Conservation (phyloP, 495 filamentous ascomycete genomes). For the Astrothelium subdiscretum region DNA sequence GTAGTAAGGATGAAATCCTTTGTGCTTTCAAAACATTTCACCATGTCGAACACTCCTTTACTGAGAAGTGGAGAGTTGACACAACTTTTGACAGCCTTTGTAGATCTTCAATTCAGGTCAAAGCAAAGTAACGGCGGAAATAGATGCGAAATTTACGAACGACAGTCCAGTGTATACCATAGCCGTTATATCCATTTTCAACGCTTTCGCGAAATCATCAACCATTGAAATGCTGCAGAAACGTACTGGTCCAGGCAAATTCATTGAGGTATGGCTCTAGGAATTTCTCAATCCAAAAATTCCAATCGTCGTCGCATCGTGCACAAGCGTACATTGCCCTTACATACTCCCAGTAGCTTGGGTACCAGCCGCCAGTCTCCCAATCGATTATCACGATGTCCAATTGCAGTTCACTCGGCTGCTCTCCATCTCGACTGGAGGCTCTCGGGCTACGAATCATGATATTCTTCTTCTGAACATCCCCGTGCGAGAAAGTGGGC, state of each 20-base stretch:
- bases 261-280: constrained; percentile 18
- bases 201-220: no score
- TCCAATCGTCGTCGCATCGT: constrained; percentile 31
- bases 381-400: constrained; percentile 27
- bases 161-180: no score
- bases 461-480: constrained; percentile 28
- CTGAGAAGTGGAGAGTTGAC: no score
- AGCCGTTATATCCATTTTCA: no score
- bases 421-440: not conserved
- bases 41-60: no score
- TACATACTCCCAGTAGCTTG: constrained; percentile 27
- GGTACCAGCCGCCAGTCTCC: constrained; percentile 30
- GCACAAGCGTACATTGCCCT: constrained; percentile 23
- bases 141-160: no score
- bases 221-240: no score
- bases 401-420: not conserved
- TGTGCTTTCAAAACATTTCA: no score
- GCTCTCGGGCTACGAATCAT: constrained; percentile 12
- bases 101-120: no score
- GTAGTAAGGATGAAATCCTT: not conserved
- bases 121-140: no score
- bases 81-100: no score
- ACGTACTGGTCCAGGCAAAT: constrained; percentile 17
- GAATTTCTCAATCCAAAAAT: constrained; percentile 24
- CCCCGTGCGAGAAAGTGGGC: constrained; percentile 14